These are phyloP conservation scores for Ustilago bromivora DNA, from an alignment of 1,284 basidiomycete genomes.

Conservation along the genomic window DNA sequence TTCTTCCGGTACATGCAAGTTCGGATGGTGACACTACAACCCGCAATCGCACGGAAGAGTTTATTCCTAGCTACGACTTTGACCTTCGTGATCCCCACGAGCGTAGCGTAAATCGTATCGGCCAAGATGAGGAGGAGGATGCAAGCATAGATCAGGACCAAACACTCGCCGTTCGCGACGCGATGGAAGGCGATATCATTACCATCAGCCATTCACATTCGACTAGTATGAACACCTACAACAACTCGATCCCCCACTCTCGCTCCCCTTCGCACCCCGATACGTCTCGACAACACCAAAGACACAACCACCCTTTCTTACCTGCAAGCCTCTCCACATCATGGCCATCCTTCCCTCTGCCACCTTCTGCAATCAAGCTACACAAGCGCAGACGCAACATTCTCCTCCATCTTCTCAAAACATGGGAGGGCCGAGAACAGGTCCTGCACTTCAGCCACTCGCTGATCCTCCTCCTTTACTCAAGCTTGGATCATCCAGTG, in stretches of 20 bases:
- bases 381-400: conserved; percentile 29
- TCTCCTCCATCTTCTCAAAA: conserved; percentile 42
- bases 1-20: background rate
- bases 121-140: background rate
- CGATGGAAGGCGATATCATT: conserved; percentile 33
- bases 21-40: background rate
- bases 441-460: conserved; percentile 42
- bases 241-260: conserved; percentile 18
- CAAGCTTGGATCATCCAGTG: conserved; percentile 30
- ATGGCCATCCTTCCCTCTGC: conserved; percentile 34
- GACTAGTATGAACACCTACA: conserved; percentile 27
- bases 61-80: conserved; percentile 31
- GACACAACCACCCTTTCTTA: conserved; percentile 12
- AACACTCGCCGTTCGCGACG: conserved; percentile 18
- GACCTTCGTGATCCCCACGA: conserved; percentile 35
- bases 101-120: conserved; percentile 12
- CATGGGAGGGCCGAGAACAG: conserved; percentile 49
- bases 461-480: conserved; percentile 41
- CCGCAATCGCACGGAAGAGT: conserved; percentile 9
- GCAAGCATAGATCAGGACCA: conserved; percentile 11
- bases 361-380: conserved; percentile 29
- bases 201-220: conserved; percentile 37
- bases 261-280: conserved; percentile 16
- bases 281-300: background rate
- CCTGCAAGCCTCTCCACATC: conserved; percentile 23